Percentiles rank a stretch among this genome's conserved stretches.
Conservation (phyloP, 495 filamentous ascomycete species). For the Talaromyces liani region DNA sequence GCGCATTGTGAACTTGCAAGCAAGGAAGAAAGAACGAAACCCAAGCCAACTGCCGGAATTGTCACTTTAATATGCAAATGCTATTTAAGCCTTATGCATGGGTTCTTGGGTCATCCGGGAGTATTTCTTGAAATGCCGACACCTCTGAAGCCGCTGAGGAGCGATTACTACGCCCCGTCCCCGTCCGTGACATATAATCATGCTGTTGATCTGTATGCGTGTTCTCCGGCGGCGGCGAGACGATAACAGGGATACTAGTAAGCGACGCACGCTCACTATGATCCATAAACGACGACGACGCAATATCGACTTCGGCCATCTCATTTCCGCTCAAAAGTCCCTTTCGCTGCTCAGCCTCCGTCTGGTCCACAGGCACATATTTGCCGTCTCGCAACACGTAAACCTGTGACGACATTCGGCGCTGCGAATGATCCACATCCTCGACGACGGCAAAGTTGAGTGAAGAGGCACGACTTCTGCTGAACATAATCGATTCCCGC, state of each 20-base stretch:
- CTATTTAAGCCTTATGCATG: background rate
- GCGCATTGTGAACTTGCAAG: background rate
- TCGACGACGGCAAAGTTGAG: slow-evolving; percentile 16
- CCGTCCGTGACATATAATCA: background rate
- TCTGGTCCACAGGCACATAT: slow-evolving; percentile 3
- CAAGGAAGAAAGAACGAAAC: background rate
- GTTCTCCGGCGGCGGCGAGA: slow-evolving; percentile 1
- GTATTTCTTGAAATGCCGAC: background rate
- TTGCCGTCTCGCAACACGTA: background rate
- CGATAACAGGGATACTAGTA: slow-evolving; percentile 2
- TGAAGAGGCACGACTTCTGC: slow-evolving; percentile 19
- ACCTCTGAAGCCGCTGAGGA: background rate
- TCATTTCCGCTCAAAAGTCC: background rate
- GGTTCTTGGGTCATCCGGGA: background rate
- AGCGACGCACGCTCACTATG: background rate
- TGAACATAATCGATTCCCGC: slow-evolving; percentile 23
- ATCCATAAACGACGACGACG: background rate
- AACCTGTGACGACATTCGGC: background rate
- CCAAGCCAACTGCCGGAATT: background rate
- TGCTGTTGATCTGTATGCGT: background rate
- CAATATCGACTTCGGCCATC: background rate
- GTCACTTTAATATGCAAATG: background rate
- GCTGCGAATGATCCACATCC: slow-evolving; percentile 10
- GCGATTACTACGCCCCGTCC: background rate
- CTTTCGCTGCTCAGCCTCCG: background rate